A percentile compares a stretch with the other conserved stretches of the same genome.
Conservation (phyloP, 108 stramenopile genomes). For the Cyclotella atomus region DNA sequence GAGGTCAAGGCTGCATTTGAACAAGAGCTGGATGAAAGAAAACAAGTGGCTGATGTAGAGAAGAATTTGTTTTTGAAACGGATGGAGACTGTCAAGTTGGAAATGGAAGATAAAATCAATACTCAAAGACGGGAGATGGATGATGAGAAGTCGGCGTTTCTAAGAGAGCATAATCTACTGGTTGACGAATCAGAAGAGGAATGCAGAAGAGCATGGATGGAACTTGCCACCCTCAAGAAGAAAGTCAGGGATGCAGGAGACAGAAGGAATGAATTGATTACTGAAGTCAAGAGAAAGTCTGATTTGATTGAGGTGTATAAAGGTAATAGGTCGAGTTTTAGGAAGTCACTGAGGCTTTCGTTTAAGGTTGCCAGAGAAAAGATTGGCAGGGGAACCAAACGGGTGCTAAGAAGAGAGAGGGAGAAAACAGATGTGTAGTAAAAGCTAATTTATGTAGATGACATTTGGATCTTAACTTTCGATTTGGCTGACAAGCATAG, state of each 20-base stretch:
- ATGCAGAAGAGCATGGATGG: constrained; percentile 39
- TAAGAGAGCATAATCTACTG: constrained; percentile 22
- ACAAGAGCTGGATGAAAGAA: constrained; percentile 24
- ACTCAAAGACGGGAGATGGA: constrained; percentile 19
- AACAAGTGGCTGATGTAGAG: constrained; percentile 30
- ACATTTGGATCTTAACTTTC: background rate
- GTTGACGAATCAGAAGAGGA: constrained; percentile 37
- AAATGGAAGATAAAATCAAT: constrained; percentile 27
- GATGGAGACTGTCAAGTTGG: constrained; percentile 31
- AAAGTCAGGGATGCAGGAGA: constrained; percentile 11
- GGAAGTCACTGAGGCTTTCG: constrained; percentile 30
- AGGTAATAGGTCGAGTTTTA: constrained; percentile 29
- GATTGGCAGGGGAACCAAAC: constrained; percentile 34
- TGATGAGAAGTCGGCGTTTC: constrained; percentile 7
- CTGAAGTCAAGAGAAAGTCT: constrained; percentile 13
- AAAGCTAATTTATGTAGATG: background rate
- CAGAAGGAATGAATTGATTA: constrained; percentile 13
- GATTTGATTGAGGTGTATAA: constrained; percentile 36
- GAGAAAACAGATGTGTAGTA: background rate
- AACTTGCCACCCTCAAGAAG: constrained; percentile 28
- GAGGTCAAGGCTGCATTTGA: constrained; percentile 33
- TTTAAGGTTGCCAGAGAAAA: constrained; percentile 37
- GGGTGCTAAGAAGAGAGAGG: constrained; percentile 18
- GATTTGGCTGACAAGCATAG: background rate
- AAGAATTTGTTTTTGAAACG: constrained; percentile 23